Percentiles rank a stretch among this genome's conserved stretches.
These are phyloP conservation scores for Kuraishia capsulata DNA, from an alignment of 805 yeast genomes.

Conservation along the genomic window DNA sequence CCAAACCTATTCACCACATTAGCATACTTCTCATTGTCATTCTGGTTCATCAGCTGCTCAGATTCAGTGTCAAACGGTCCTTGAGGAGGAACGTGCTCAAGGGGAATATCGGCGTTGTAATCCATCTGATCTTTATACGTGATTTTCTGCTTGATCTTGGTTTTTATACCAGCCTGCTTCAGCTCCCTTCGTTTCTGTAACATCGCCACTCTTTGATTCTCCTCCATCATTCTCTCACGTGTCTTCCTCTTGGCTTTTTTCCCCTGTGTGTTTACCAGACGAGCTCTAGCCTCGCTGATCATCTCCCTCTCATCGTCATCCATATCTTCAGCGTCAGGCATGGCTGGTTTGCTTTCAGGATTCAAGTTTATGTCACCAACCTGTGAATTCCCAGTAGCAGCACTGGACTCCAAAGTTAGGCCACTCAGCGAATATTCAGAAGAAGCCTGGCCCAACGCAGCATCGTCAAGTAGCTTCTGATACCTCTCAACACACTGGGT, in stretches of 20 bases:
- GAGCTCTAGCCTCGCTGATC: constrained; percentile 90
- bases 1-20: constrained; percentile 34
- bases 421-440: constrained; percentile 17
- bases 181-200: constrained; percentile 75
- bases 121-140: constrained; percentile 58
- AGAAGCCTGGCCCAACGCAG: constrained; percentile 6
- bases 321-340: constrained; percentile 70
- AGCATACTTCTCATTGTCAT: constrained; percentile 32
- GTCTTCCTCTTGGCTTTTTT: constrained; percentile 88
- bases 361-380: constrained; percentile 57
- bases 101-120: constrained; percentile 75
- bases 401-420: constrained; percentile 44
- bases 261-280: constrained; percentile 88
- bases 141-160: constrained; percentile 39
- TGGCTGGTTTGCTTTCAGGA: constrained; percentile 73
- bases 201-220: constrained; percentile 65
- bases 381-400: constrained; percentile 21
- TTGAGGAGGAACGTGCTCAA: constrained; percentile 56
- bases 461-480: constrained; percentile 56
- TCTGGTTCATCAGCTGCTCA: constrained; percentile 39
- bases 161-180: constrained; percentile 67
- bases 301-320: constrained; percentile 87
- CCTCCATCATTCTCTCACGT: constrained; percentile 74
- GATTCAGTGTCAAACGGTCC: constrained; percentile 63
- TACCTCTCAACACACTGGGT: constrained; percentile 81